Base-by-base conservation (phyloP, 768 basidiomycete genomes). In the Tylopilus balloui region DNA sequence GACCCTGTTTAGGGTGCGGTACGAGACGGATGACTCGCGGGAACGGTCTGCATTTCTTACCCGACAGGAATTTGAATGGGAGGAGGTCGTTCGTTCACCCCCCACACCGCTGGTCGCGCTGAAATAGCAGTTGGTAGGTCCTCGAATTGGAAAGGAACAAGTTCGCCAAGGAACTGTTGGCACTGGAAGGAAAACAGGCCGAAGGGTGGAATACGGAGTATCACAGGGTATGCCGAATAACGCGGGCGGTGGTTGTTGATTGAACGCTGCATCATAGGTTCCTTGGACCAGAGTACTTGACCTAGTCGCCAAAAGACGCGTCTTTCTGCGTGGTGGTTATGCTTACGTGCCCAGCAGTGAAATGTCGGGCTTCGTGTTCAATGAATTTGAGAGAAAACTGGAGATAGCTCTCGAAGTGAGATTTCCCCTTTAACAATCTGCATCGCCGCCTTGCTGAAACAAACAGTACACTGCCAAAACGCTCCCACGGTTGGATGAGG, bases 221-320 rank as follows among this genome's bases (percentile, higher is more conserved):
- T 71, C 86, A 83, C 73, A 96, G 95, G 74, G 93, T 88, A 52
- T 9, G 62, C 45, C 31, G 10, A 23, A 38, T 10, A 28, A 17
- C 31, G 19, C 24, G 11, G 21, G 34, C 24, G 4, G 32, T 7
- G 7, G 4, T 23, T 34, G 17, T 34, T 34, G 27, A 35, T 36
- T 34, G 9, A 40, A 27, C 25, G 15, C 42, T 42, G 10, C 15
- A n/a, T 27, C 4, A 9, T 41, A 96, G 93, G 93, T 97, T n/a
- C 84, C 79, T 66, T 99, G 96, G 96, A 93, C 87, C 12, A 83
- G 86, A 53, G 94, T 98, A 3, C 91, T 92, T 6, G 92, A 96
- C 67, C 78, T 99, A 1, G 87, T 99, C 8, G 86, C 86, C 52
- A 81, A 78, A 61, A 76, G 95, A 17, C 78, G 76, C 38, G 90